Base-by-base conservation (phyloP, 352 stramenopile genomes). In the Phytophthora melonis region DNA sequence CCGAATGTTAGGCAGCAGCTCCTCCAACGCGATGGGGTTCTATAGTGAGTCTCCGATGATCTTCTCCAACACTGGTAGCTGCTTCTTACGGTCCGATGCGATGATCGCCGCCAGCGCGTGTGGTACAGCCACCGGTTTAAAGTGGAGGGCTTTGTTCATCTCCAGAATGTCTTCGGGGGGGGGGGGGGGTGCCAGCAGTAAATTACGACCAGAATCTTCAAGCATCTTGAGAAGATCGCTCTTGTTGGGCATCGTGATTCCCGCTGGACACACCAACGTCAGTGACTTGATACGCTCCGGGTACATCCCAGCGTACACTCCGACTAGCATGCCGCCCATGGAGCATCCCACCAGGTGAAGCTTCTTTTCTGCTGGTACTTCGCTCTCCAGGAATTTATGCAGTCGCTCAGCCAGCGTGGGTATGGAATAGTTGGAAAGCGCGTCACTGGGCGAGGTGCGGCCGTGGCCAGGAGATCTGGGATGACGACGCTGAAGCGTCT, bases 221-320 rank as follows among this genome's bases (percentile, higher is more conserved):
- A 92, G 77, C 55, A 91, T 66, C 19, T 75, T 68, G 30, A 92
- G 74, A 16, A 81, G 63, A 30, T 88, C 75, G 56, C 84, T 94
- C 63, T 88, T 90, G 50, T 72, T 89, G 36, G 78, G 75, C 86
- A 93, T 93, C 0, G 74, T 80, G 58, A 93, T 81, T 0, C 86
- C 88, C 5, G 88, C 86, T 3, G 88, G 88, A 34, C 86, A 94
- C 45, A 94, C 77, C 74, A 94, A 81, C n/a, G 82, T 92, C 16
- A 93, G 57, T 7, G 86, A 85, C 10, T 77, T 75, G 13, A 93
- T 78, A 5, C 70, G 78, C 13, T 82, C 64, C 1, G 88, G 83
- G 58, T 87, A 90, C 53, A 82, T 74, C 34, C 82, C 84, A 3
- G 86, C 76, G 65, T 91, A 94, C 21, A 89, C 77, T 45, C 86